Conservation (phyloP, 441 rosid genomes). For the Jatropha podagrica region DNA sequence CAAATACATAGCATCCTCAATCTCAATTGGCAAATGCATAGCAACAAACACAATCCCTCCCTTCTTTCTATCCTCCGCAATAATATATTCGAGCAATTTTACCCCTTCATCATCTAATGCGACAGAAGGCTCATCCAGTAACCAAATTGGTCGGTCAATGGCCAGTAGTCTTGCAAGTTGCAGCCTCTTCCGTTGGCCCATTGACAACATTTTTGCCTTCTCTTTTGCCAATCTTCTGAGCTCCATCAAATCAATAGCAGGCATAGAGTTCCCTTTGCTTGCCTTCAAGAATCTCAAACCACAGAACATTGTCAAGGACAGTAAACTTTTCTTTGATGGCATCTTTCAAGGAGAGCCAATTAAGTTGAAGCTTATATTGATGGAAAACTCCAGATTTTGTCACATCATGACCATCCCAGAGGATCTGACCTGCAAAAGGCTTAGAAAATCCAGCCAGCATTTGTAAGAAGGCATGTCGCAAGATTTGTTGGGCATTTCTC, state of each 20-base stretch:
- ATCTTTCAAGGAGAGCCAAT: slow-evolving; percentile 24
- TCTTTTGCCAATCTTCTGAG: slow-evolving; percentile 74
- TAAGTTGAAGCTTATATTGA: slow-evolving; percentile 87
- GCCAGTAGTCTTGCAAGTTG: slow-evolving; percentile 86
- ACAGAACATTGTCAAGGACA: slow-evolving; percentile 66
- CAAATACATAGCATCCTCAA: slow-evolving; percentile 65
- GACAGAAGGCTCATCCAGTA: slow-evolving; percentile 79
- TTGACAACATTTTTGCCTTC: slow-evolving; percentile 74
- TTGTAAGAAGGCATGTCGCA: slow-evolving; percentile 71
- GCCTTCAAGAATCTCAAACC: slow-evolving; percentile 72
- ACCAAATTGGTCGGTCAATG: slow-evolving; percentile 77
- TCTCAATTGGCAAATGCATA: slow-evolving; percentile 72
- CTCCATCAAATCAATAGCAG: slow-evolving; percentile 80
- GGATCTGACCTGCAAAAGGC: slow-evolving; percentile 81
- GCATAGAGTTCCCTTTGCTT: slow-evolving; percentile 66
- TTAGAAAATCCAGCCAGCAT: slow-evolving; percentile 83
- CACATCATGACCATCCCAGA: slow-evolving; percentile 87
- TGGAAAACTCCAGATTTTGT: slow-evolving; percentile 77
- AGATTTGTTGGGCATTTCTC: slow-evolving; percentile 82
- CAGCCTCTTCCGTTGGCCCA: slow-evolving; percentile 80
- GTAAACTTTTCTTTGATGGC: slow-evolving; percentile 69
- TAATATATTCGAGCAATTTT: slow-evolving; percentile 22
- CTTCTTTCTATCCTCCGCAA: slow-evolving; percentile 64
- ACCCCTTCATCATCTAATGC: slow-evolving; percentile 80
- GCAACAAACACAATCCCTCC: slow-evolving; percentile 79